These are phyloP conservation scores for Salix brachista DNA, from an alignment of 345 rosid species.

Conservation along the genomic window DNA sequence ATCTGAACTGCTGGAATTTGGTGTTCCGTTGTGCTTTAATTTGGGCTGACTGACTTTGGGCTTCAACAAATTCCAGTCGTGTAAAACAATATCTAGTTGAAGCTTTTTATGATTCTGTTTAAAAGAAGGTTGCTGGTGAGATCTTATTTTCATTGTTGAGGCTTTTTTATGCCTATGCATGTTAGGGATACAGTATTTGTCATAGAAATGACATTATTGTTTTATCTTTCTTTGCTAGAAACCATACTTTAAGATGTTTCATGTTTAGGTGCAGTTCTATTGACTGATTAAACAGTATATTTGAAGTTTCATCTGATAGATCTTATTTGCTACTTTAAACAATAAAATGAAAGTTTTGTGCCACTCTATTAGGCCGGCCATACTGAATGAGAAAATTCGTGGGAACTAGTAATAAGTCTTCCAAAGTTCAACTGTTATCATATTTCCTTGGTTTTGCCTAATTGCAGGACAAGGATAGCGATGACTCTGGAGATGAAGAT, in stretches of 20 bases:
- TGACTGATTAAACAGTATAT: neutral
- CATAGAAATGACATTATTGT: neutral
- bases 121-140: neutral
- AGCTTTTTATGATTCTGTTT: neutral
- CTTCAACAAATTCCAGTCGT: neutral
- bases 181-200: neutral
- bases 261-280: neutral
- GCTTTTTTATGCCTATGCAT: neutral
- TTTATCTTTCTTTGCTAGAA: neutral
- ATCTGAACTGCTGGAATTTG: neutral
- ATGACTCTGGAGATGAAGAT: constrained; percentile 51
- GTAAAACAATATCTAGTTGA: neutral
- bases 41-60: neutral
- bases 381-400: neutral
- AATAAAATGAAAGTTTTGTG: neutral
- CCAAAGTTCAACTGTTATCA: neutral
- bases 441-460: constrained; percentile 6
- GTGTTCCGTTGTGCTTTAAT: neutral
- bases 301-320: neutral
- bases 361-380: neutral
- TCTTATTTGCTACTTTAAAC: neutral
- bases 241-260: neutral
- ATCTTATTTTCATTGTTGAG: neutral
- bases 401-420: neutral
- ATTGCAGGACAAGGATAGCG: constrained; percentile 50